Evolutionary conservation across 2,329 filamentous ascomycete species (phyloP).

Genomic region (Bipolaris oryzae): DNA sequence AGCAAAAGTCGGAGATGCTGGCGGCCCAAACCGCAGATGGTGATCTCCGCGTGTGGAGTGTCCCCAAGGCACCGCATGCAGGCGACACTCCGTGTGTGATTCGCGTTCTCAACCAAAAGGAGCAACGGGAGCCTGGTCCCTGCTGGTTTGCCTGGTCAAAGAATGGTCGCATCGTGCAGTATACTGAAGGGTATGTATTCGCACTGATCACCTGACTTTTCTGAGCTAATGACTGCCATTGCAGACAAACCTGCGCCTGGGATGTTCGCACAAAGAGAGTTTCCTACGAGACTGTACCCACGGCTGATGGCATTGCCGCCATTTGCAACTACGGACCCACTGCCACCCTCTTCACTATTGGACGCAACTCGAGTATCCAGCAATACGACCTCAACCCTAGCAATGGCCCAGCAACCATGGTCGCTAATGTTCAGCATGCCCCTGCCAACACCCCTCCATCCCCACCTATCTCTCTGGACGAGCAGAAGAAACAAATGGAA

Average conservation of each 20-base stretch:
- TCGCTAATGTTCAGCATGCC: slow-evolving; percentile 85
- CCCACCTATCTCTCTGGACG: slow-evolving; percentile 80
- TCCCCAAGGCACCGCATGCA: slow-evolving; percentile 76
- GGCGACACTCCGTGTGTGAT: slow-evolving; percentile 84
- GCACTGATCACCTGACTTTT: slow-evolving; percentile 11
- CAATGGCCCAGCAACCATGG: slow-evolving; percentile 68
- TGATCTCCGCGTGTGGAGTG: slow-evolving; percentile 94
- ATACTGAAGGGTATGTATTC: slow-evolving; percentile 78
- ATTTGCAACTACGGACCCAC: slow-evolving; percentile 88
- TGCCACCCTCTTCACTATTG: slow-evolving; percentile 89
- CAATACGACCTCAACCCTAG: slow-evolving; percentile 89
- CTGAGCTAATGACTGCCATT: slow-evolving; percentile 28
- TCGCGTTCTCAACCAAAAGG: slow-evolving; percentile 79
- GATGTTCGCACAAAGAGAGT: slow-evolving; percentile 98
- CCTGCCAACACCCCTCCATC: slow-evolving; percentile 79
- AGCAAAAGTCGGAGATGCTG: slow-evolving; percentile 97
- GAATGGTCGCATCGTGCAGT: slow-evolving; percentile 94
- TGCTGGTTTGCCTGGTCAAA: slow-evolving; percentile 99
- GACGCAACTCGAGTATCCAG: slow-evolving; percentile 85
- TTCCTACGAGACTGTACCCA: slow-evolving; percentile 86
- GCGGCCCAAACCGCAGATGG: slow-evolving; percentile 91
- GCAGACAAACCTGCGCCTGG: slow-evolving; percentile 86
- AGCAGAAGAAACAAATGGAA: slow-evolving; percentile 59
- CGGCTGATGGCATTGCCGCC: slow-evolving; percentile 78
- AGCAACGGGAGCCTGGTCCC: slow-evolving; percentile 73